phyloP scores from a whole-genome alignment of 306 rosid genomes.

The Begonia loranthoides region DNA sequence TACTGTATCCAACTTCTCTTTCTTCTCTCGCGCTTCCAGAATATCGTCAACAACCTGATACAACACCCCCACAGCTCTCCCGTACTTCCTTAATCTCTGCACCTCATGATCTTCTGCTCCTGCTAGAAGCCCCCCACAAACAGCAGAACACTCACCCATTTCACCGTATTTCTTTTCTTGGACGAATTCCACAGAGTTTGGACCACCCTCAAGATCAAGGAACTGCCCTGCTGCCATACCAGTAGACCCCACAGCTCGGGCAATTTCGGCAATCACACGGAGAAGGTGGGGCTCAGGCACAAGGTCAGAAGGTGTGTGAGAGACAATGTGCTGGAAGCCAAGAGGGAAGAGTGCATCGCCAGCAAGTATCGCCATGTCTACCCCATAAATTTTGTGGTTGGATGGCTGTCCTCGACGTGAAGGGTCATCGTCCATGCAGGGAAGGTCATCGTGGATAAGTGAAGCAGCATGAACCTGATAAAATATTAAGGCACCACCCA shows the following conservation, averaged over 20 bases:
- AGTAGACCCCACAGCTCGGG: slow-evolving; percentile 74
- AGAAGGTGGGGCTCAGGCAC: slow-evolving; percentile 58
- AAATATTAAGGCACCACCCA: background rate
- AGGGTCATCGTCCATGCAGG: slow-evolving; percentile 84
- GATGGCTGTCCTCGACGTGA: slow-evolving; percentile 88
- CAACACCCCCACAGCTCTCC: slow-evolving; percentile 78
- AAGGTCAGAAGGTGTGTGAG: slow-evolving; percentile 58
- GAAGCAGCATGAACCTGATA: slow-evolving; percentile 89
- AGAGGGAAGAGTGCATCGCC: slow-evolving; percentile 91
- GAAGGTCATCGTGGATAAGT: slow-evolving; percentile 89
- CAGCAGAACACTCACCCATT: slow-evolving; percentile 89
- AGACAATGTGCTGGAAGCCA: slow-evolving; percentile 86
- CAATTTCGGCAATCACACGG: slow-evolving; percentile 79
- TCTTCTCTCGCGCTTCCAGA: slow-evolving; percentile 28
- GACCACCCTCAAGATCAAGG: slow-evolving; percentile 69
- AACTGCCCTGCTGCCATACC: slow-evolving; percentile 99
- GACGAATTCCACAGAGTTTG: slow-evolving; percentile 52
- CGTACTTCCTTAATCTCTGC: slow-evolving; percentile 73
- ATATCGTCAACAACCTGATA: slow-evolving; percentile 68
- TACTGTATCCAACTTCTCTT: slow-evolving; percentile 11
- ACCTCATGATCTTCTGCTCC: slow-evolving; percentile 70
- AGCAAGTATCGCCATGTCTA: slow-evolving; percentile 85
- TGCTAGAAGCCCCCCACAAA: slow-evolving; percentile 79
- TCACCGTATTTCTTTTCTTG: slow-evolving; percentile 95
- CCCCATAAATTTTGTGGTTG: slow-evolving; percentile 65